Base-by-base conservation (phyloP, 2,329 filamentous ascomycete genomes). In the Chaetoscypha palmicola region DNA sequence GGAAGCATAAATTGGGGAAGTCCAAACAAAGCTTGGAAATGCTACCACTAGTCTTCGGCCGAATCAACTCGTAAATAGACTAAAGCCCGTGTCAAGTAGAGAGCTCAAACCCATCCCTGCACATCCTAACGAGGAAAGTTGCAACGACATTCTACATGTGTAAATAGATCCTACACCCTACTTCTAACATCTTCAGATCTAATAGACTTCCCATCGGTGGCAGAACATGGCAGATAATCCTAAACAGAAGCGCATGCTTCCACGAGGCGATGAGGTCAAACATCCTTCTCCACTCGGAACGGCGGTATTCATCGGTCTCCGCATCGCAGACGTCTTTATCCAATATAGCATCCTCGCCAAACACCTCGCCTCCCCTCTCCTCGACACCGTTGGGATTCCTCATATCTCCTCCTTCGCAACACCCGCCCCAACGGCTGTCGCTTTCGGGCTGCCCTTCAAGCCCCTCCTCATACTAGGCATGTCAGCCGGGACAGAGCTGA, bases 281-380 rank as follows among this genome's bases (percentile, higher is more conserved):
- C 31, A 40, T 4, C 16, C 64, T 9, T 66, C 64, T 8, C 62
- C 63, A 7, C 35, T 62, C 8, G 68, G 70, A 22, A 63, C 58
- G 39, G 50, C 58, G 3, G 32, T 62, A 47, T 73, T 74, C 59
- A 60, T 69, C 50, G 62, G 68, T 45, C 58, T 69, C 7, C 70
- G 30, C 16, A 16, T n/a, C 8, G 9, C 16, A 10, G 30, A 33
- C 16, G 14, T 33, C 8, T 33, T 33, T 16, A 33, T 74, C 3
- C 71, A 75, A 58, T 73, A 72, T 58, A 62, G 59, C 26, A 68
- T 74, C 48, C 65, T 74, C n/a, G 61, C 64, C 2, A 59, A 68
- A 2, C 56, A 76, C 31, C 67, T 80, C 49, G 57, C 68, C 41
- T 60, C 57, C 3, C 52, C 76, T 7, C 71, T 73, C 38, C 54